A percentile compares a stretch with the other conserved stretches of the same genome.
Conservation (phyloP, 495 filamentous ascomycete species). For the Penicillium arizonense region DNA sequence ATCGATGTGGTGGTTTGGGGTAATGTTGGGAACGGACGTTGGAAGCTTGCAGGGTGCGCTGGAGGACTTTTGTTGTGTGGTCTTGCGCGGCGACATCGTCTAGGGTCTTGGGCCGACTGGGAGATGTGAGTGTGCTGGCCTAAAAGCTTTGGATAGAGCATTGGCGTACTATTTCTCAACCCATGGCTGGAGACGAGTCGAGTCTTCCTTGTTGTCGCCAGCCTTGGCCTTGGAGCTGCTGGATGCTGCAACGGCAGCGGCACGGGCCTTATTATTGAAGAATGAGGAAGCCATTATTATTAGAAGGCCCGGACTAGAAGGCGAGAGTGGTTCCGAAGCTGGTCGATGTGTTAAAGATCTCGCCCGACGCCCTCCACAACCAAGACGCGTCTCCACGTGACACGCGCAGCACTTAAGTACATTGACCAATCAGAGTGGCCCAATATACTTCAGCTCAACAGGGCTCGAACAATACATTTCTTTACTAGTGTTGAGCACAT, state of each 20-base stretch:
- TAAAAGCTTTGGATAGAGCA: neutral
- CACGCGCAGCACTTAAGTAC: constrained; percentile 29
- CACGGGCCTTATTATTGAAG: constrained; percentile 92
- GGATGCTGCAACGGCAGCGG: constrained; percentile 67
- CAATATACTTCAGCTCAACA: constrained; percentile 8
- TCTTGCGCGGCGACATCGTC: constrained; percentile 97
- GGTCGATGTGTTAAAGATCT: constrained; percentile 5
- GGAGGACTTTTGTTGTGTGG: constrained; percentile 90
- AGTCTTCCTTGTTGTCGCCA: constrained; percentile 62
- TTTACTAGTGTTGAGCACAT: constrained; percentile 3
- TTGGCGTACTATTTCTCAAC: constrained; percentile 95
- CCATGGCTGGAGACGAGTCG: constrained; percentile 79
- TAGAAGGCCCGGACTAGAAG: constrained; percentile 35
- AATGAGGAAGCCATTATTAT: constrained; percentile 62
- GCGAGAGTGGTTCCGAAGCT: neutral
- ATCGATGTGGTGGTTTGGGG: neutral
- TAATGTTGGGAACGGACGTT: constrained; percentile 56
- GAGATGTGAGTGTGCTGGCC: constrained; percentile 3
- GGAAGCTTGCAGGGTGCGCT: constrained; percentile 88
- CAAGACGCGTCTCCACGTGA: constrained; percentile 43
- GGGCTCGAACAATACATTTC: constrained; percentile 3
- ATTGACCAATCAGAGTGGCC: constrained; percentile 16
- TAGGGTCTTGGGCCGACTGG: constrained; percentile 86
- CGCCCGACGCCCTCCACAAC: constrained; percentile 18
- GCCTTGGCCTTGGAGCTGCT: constrained; percentile 46